Evolutionary conservation across 306 rosid species (phyloP).

Genomic region (Datisca glomerata): DNA sequence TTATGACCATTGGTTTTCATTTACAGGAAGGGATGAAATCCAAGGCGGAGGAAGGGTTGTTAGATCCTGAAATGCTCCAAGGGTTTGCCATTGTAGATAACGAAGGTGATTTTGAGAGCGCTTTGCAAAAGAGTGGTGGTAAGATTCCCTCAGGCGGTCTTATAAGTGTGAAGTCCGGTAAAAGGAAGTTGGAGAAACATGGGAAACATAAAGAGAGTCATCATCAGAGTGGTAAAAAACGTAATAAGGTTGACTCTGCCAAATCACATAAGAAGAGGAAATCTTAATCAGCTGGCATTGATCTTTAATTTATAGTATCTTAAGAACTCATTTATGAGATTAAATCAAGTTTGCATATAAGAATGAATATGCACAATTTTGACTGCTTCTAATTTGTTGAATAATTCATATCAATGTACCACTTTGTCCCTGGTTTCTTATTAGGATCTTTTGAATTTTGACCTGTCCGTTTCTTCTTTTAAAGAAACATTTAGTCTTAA

Average conservation of each 20-base stretch:
- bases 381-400: no score
- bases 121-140: conserved; percentile 34
- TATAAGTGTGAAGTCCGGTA: conserved; percentile 47
- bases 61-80: conserved; percentile 39
- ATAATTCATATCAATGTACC: no score
- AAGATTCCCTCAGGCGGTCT: conserved; percentile 45
- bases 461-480: no score
- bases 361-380: no score
- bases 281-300: no score
- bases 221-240: conserved; percentile 31
- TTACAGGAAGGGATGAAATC: conserved; percentile 47
- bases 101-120: conserved; percentile 32
- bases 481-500: no score
- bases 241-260: conserved; percentile 24
- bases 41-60: conserved; percentile 23
- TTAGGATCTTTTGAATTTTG: no score
- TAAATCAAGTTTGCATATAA: no score
- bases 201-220: conserved; percentile 28
- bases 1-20: conserved; percentile 5
- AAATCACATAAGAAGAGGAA: conserved; percentile 45
- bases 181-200: conserved; percentile 18
- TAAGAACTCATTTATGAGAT: no score
- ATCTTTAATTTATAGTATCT: no score
- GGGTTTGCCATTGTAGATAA: conserved; percentile 47
- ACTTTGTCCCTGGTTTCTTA: no score